These are phyloP conservation scores for Aspergillus awamori DNA, from an alignment of 2,329 filamentous ascomycete species.

Conservation along the genomic window DNA sequence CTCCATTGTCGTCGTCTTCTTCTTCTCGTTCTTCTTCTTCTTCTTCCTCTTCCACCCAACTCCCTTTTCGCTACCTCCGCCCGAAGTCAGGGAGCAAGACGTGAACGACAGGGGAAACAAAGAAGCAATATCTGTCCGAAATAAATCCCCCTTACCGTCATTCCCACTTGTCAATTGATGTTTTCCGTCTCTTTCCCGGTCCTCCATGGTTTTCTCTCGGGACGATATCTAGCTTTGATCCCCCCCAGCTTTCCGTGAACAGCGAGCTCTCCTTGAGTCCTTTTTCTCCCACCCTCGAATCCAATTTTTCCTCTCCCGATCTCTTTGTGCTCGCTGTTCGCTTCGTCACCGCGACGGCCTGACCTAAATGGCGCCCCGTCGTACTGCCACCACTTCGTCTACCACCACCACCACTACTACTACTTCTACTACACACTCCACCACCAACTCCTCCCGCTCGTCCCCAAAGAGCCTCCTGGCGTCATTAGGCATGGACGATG, in stretches of 20 bases:
- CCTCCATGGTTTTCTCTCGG: constrained; percentile 21
- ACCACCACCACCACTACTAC: constrained; percentile 6
- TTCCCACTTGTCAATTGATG: constrained; percentile 19
- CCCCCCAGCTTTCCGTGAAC: constrained; percentile 12
- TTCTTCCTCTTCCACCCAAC: constrained; percentile 24
- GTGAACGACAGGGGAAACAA: constrained; percentile 5
- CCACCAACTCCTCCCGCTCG: constrained; percentile 15
- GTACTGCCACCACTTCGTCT: constrained; percentile 14
- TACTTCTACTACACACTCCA: constrained; percentile 2
- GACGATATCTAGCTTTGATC: constrained; percentile 16
- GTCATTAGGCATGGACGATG: constrained; percentile 29
- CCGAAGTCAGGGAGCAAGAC: constrained; percentile 13
- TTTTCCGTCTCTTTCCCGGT: constrained; percentile 9
- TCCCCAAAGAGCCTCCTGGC: constrained; percentile 16
- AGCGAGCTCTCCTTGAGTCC: constrained; percentile 1
- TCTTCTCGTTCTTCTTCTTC: constrained; percentile 19
- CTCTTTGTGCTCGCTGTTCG: constrained; percentile 10
- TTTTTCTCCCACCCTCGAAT: constrained; percentile 6
- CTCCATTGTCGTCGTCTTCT: constrained; percentile 17
- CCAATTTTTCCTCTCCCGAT: constrained; percentile 13
- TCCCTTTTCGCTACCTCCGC: constrained; percentile 29
- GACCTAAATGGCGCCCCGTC: constrained; percentile 16
- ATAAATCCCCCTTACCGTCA: constrained; percentile 3
- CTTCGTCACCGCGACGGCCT: constrained; percentile 17
- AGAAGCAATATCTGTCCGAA: background rate